These are phyloP conservation scores for Hippophae rhamnoides DNA, from an alignment of 306 rosid species.

Conservation along the genomic window DNA sequence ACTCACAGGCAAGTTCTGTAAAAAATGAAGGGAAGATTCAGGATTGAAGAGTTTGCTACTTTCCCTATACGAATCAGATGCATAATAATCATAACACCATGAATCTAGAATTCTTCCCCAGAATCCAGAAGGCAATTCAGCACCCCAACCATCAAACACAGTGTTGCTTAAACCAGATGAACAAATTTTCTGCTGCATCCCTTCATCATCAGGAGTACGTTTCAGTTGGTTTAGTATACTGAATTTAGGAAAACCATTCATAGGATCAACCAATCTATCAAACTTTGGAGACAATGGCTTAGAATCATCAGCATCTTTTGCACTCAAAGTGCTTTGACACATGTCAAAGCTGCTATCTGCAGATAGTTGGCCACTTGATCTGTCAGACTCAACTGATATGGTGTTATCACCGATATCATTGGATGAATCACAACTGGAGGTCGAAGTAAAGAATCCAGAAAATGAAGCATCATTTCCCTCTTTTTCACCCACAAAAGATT, in stretches of 20 bases:
- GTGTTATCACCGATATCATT: constrained; percentile 66
- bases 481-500: constrained; percentile 29
- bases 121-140: no score
- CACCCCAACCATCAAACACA: neutral
- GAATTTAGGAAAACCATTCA: constrained; percentile 34
- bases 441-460: constrained; percentile 76
- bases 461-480: constrained; percentile 41
- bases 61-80: constrained; percentile 23
- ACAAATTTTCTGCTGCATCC: constrained; percentile 20
- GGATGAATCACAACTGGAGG: constrained; percentile 36
- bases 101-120: no score
- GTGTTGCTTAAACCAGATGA: constrained; percentile 16
- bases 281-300: constrained; percentile 68
- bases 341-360: constrained; percentile 35
- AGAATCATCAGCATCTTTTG: constrained; percentile 25
- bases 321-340: constrained; percentile 20
- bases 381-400: constrained; percentile 46
- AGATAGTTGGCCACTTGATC: constrained; percentile 40
- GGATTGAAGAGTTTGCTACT: constrained; percentile 21
- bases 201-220: constrained; percentile 28
- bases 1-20: constrained; percentile 23
- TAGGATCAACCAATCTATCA: constrained; percentile 59
- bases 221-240: constrained; percentile 29
- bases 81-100: constrained; percentile 3
- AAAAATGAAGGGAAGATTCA: constrained; percentile 25